Evolutionary conservation across 176 grass and related monocot species (phyloP).

Genomic region (Poa annua): DNA sequence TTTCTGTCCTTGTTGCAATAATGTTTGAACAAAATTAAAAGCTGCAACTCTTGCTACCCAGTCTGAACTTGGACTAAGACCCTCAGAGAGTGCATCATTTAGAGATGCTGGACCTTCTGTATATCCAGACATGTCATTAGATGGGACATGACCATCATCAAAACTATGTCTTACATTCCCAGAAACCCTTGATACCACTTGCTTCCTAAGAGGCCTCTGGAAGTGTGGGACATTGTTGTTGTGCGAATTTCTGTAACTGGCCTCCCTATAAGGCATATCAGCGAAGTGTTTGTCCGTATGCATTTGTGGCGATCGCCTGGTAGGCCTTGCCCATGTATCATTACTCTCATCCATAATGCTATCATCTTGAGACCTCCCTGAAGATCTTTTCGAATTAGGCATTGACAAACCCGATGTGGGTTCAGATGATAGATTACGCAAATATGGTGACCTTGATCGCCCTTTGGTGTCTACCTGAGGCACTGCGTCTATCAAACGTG

Average conservation of each 20-base stretch:
- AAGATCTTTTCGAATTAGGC: conserved; percentile 66
- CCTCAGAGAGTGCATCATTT: conserved; percentile 73
- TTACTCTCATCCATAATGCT: conserved; percentile 45
- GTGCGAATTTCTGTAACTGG: conserved; percentile 53
- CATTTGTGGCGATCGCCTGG: conserved; percentile 51
- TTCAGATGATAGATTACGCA: conserved; percentile 61
- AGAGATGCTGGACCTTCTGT: conserved; percentile 67
- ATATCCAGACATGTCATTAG: conserved; percentile 58
- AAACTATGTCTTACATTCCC: conserved; percentile 61
- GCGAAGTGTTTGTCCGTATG: conserved; percentile 54
- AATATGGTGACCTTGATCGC: conserved; percentile 64
- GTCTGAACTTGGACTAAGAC: conserved; percentile 81
- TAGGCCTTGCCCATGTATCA: conserved; percentile 49
- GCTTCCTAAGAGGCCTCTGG: conserved; percentile 89
- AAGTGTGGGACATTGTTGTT: conserved; percentile 75
- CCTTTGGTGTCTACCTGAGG: conserved; percentile 54
- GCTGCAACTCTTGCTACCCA: conserved; percentile 84
- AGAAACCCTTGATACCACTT: conserved; percentile 69
- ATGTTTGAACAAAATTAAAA: conserved; percentile 75
- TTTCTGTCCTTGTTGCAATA: conserved; percentile 88
- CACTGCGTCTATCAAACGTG: conserved; percentile 47
- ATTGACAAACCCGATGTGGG: conserved; percentile 51
- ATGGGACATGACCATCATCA: conserved; percentile 56
- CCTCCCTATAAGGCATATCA: conserved; percentile 69
- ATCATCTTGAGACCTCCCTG: conserved; percentile 54